These are phyloP conservation scores for Melanomma pulvis-pyrius DNA, from an alignment of 495 filamentous ascomycete species.

Conservation along the genomic window DNA sequence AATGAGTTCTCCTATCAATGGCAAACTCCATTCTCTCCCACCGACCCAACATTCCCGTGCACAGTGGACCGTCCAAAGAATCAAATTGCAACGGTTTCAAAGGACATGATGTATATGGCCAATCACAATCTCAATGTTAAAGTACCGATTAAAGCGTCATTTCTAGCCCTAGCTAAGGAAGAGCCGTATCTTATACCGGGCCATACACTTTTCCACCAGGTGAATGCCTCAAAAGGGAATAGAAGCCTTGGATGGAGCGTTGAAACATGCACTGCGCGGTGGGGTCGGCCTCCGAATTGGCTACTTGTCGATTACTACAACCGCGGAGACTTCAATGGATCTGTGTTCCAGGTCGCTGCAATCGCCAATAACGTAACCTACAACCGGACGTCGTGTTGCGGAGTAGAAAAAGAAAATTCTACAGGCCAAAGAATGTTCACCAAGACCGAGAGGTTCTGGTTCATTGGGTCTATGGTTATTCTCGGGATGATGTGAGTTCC, in stretches of 20 bases:
- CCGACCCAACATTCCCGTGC: constrained; percentile 61
- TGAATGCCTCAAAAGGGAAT: constrained; percentile 65
- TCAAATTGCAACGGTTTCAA: constrained; percentile 55
- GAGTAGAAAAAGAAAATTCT: neutral
- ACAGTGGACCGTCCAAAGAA: constrained; percentile 64
- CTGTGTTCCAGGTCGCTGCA: constrained; percentile 88
- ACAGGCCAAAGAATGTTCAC: neutral
- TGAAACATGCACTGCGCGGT: constrained; percentile 67
- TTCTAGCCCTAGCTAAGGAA: constrained; percentile 31
- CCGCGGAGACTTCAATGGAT: constrained; percentile 62
- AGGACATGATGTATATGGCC: constrained; percentile 75
- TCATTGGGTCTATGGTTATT: neutral
- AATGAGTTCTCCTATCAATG: constrained; percentile 67
- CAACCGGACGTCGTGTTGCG: constrained; percentile 64
- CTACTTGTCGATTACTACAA: constrained; percentile 93
- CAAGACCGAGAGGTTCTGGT: neutral
- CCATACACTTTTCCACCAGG: constrained; percentile 62
- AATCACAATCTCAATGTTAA: constrained; percentile 89
- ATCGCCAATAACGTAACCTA: constrained; percentile 81
- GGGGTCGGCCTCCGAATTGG: constrained; percentile 78
- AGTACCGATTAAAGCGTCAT: constrained; percentile 52
- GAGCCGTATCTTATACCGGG: constrained; percentile 71
- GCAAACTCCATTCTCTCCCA: constrained; percentile 68
- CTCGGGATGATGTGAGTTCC: neutral
- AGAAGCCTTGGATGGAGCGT: constrained; percentile 78